A percentile compares a stretch with the other conserved stretches of the same genome.
These are phyloP conservation scores for Vicia villosa DNA, from an alignment of 306 rosid genomes.

Conservation along the genomic window DNA sequence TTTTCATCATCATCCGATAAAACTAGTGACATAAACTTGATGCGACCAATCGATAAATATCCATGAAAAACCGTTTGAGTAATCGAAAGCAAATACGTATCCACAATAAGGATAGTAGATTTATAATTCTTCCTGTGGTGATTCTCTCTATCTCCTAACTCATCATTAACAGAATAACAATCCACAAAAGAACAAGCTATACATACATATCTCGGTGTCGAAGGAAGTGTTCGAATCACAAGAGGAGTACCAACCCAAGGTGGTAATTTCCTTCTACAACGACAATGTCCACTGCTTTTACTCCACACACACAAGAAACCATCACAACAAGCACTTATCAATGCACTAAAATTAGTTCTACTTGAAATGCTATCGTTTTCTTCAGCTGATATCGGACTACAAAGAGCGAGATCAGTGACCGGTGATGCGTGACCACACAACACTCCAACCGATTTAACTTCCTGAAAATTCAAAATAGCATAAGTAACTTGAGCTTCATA, in stretches of 20 bases:
- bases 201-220: conserved; percentile 75
- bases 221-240: conserved; percentile 63
- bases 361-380: conserved; percentile 38
- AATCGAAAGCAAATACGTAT: conserved; percentile 72
- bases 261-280: conserved; percentile 83
- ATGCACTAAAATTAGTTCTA: conserved; percentile 50
- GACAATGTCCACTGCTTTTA: conserved; percentile 84
- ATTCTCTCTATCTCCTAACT: conserved; percentile 53
- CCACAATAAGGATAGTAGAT: conserved; percentile 74
- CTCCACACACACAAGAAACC: conserved; percentile 97
- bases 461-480: conserved; percentile 49
- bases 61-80: conserved; percentile 84
- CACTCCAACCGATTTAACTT: conserved; percentile 74
- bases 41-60: conserved; percentile 67
- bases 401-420: conserved; percentile 68
- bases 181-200: conserved; percentile 80
- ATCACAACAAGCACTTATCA: conserved; percentile 83
- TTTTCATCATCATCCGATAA: conserved; percentile 53
- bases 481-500: conserved; percentile 7
- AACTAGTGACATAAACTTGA: conserved; percentile 76
- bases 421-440: conserved; percentile 92
- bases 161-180: conserved; percentile 46
- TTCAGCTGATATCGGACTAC: conserved; percentile 61
- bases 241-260: conserved; percentile 95
- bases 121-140: conserved; percentile 62